Conservation (phyloP, 371 early-diverging fungal genomes). For the Polyrhizophydium stewartii region DNA sequence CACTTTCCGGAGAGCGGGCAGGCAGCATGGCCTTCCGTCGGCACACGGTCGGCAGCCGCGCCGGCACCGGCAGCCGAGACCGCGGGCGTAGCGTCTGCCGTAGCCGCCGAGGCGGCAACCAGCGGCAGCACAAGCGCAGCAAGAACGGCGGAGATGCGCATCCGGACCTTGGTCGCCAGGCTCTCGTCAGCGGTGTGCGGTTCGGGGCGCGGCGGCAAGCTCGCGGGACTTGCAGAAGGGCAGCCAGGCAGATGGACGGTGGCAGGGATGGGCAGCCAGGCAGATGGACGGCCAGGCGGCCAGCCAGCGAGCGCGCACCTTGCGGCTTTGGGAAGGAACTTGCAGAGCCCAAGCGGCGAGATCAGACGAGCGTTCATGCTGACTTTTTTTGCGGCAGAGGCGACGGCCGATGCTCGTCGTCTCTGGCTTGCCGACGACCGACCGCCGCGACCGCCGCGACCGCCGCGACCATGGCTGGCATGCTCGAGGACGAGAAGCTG, state of each 20-base stretch:
- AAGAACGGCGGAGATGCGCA: background rate
- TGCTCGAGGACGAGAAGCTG: constrained; percentile 12
- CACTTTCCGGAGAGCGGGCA: constrained; percentile 1
- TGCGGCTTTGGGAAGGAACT: background rate
- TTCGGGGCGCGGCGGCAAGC: background rate
- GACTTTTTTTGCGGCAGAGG: no score
- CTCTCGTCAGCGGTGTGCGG: background rate
- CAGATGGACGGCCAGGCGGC: no score
- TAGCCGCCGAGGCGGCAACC: background rate
- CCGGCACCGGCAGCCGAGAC: background rate
- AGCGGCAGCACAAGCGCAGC: background rate
- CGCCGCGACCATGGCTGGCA: no score
- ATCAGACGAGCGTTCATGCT: background rate
- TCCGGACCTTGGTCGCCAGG: background rate
- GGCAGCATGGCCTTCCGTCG: background rate
- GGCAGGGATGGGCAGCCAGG: no score
- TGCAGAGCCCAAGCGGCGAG: background rate
- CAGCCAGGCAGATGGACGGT: no score
- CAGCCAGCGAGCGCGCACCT: background rate
- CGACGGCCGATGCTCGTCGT: background rate
- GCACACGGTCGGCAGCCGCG: background rate
- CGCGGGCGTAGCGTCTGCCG: background rate
- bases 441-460: background rate
- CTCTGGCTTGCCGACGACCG: background rate
- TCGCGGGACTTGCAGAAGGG: no score